Evolutionary conservation across 176 grass and related monocot genomes (phyloP).

Genomic region (Musa beccarii): DNA sequence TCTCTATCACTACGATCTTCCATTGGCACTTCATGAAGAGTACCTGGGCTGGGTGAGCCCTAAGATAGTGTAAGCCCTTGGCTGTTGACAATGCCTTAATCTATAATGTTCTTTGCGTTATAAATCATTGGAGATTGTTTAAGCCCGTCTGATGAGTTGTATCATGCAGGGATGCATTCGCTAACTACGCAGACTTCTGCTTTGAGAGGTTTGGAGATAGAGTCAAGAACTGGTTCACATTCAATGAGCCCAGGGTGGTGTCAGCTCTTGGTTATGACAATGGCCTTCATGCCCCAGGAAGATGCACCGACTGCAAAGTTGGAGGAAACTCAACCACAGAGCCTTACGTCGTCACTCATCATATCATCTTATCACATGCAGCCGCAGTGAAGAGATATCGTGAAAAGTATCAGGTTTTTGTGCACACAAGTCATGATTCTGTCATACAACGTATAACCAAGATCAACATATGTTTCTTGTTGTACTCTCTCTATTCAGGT

Average conservation of each 20-base stretch:
- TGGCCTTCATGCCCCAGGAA: conserved; percentile 35
- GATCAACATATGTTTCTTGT: background rate
- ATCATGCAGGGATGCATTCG: conserved; percentile 28
- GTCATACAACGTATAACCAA: background rate
- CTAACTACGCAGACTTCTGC: conserved; percentile 39
- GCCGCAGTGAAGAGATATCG: conserved; percentile 45
- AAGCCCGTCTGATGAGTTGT: background rate
- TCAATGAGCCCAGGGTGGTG: conserved; percentile 41
- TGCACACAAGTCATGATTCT: background rate
- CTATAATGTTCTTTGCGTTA: background rate
- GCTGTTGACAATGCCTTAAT: background rate
- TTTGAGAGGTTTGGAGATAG: conserved; percentile 41
- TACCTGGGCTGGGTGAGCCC: conserved; percentile 44
- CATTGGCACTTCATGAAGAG: conserved; percentile 37
- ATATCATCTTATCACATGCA: conserved; percentile 54
- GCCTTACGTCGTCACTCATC: conserved; percentile 44
- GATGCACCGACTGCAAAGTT: conserved; percentile 32
- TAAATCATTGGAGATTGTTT: background rate
- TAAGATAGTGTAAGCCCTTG: conserved; percentile 42
- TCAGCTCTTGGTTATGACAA: conserved; percentile 52
- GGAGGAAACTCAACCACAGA: conserved; percentile 45
- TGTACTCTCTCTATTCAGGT: conserved; percentile 7
- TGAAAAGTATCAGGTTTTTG: conserved; percentile 37
- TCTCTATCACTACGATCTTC: conserved; percentile 66
- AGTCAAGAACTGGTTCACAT: conserved; percentile 50